Conservation (phyloP, 2,329 filamentous ascomycete species). For the Daldinia eschscholtzii region DNA sequence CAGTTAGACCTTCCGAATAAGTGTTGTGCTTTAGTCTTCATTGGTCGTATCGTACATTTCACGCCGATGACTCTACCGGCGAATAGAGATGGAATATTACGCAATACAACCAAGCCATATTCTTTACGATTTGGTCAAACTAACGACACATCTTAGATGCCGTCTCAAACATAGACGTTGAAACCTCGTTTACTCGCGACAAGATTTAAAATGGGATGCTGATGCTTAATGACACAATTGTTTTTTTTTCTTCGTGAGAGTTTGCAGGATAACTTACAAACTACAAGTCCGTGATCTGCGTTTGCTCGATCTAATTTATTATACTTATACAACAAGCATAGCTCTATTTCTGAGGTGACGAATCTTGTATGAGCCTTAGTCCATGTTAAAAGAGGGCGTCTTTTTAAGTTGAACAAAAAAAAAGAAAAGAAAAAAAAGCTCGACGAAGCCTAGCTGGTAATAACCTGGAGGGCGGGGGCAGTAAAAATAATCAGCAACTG, state of each 20-base stretch:
- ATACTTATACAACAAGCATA: neutral
- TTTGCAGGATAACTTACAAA: neutral
- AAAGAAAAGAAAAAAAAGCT: neutral
- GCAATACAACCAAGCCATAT: neutral
- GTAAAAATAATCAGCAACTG: neutral
- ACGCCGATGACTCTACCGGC: constrained; percentile 46
- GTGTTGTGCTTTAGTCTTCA: neutral
- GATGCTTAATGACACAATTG: neutral
- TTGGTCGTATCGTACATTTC: neutral
- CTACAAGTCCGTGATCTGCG: neutral
- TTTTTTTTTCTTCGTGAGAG: neutral
- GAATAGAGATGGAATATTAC: neutral
- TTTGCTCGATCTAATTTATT: neutral
- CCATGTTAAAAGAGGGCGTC: neutral
- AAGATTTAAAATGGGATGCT: neutral
- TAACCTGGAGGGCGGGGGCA: neutral
- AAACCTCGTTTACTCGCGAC: neutral
- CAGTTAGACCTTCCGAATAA: constrained; percentile 10
- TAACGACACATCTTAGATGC: neutral
- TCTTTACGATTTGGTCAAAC: neutral
- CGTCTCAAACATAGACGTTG: neutral
- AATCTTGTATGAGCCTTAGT: neutral
- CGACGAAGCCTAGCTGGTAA: neutral
- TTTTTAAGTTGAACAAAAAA: neutral
- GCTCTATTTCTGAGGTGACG: neutral